Evolutionary conservation across 2,329 filamentous ascomycete species (phyloP).

Genomic region (Gaeumannomyces sp.): DNA sequence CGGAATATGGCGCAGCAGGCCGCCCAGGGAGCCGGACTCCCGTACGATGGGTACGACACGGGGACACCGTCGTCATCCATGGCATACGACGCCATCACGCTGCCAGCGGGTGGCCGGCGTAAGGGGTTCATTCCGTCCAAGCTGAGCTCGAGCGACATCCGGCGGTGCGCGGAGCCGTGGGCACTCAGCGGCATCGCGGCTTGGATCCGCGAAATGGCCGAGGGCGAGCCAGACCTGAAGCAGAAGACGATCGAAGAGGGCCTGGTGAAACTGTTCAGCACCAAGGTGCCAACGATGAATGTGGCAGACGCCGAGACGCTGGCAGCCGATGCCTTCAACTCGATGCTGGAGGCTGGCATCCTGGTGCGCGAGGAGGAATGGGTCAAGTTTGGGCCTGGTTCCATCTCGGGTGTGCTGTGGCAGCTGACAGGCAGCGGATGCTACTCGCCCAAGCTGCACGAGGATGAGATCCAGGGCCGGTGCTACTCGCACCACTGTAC

Average conservation of each 20-base stretch:
- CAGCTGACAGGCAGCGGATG: slow-evolving; percentile 89
- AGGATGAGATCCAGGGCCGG: slow-evolving; percentile 60
- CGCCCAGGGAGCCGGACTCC: slow-evolving; percentile 37
- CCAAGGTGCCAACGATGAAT: slow-evolving; percentile 97
- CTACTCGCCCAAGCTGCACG: slow-evolving; percentile 80
- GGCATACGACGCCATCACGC: slow-evolving; percentile 74
- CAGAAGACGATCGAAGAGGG: slow-evolving; percentile 81
- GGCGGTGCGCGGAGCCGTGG: slow-evolving; percentile 85
- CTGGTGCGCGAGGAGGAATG: slow-evolving; percentile 90
- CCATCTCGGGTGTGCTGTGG: slow-evolving; percentile 83
- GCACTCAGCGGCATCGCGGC: slow-evolving; percentile 78
- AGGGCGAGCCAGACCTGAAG: slow-evolving; percentile 83
- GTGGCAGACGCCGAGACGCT: slow-evolving; percentile 91
- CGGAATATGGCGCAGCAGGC: slow-evolving; percentile 48
- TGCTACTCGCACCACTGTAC: slow-evolving; percentile 96
- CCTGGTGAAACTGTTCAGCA: slow-evolving; percentile 80
- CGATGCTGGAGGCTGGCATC: slow-evolving; percentile 73
- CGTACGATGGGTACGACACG: slow-evolving; percentile 52
- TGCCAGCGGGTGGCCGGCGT: slow-evolving; percentile 67
- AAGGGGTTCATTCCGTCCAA: slow-evolving; percentile 83
- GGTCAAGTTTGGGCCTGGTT: slow-evolving; percentile 82
- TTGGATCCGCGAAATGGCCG: slow-evolving; percentile 85
- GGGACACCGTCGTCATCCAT: slow-evolving; percentile 44
- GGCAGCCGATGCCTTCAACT: slow-evolving; percentile 67
- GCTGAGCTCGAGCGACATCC: slow-evolving; percentile 72